Evolutionary conservation across 1,284 basidiomycete genomes (phyloP), one percentile per base, ranked within the genome.

Genomic region (Rhodotorula sp.): DNA sequence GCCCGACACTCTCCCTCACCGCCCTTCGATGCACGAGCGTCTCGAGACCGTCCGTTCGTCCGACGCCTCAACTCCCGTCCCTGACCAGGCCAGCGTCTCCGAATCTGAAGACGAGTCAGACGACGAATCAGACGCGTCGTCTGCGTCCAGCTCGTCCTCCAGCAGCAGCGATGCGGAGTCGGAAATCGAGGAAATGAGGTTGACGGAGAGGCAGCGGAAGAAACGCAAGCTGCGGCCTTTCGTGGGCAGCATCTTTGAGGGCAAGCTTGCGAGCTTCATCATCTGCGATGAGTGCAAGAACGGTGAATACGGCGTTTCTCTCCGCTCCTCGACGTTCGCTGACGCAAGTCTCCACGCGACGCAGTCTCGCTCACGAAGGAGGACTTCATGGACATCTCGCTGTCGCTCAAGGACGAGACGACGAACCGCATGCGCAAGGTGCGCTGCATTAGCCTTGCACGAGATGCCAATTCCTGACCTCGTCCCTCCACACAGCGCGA

Each of bases 251-350:
- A 84, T 96, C 64, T 97, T 96, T 77, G 90, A 91, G 62, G 94
- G 94, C 9, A 86, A 87, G 73, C 84, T 96, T 53, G 89, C 91
- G 6, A 90, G 89, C 81, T 89, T 95, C 77, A 89, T 97, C 59
- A 90, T 97, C 7, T 97, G 94, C 80, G 92, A 94, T 77, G 88
- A 88, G 66, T 97, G 94, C 86, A 93, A 94, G 79, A 82, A 83
- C 63, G 85, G 84, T 54, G 76, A 78, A 80, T 52, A n/a, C 39
- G 11, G 13, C 39, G n/a, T 22, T 32, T 36, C 20, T 1, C 20
- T 44, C 22, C 27, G 27, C 0, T 13, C 0, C 4, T 11, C 7
- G 1, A 7, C 3, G 5, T 4, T 17, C 4, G 29, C n/a, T 17
- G 48, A 47, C 32, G 36, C 48, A 49, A 32, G 39, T 56, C 24